These are phyloP conservation scores for Xylaria curta DNA, from an alignment of 495 filamentous ascomycete genomes.

Conservation along the genomic window DNA sequence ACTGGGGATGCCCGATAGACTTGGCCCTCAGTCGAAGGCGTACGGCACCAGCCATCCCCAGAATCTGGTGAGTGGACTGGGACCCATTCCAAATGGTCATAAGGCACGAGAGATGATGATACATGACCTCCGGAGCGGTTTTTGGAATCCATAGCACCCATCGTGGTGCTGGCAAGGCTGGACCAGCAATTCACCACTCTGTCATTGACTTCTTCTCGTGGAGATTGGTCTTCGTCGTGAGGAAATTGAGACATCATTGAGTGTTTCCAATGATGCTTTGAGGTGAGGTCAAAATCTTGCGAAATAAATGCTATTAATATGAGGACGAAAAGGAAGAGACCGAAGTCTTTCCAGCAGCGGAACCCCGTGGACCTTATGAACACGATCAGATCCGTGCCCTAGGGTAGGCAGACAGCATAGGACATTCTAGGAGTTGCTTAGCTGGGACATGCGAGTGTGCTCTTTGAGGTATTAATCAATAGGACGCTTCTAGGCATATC, in stretches of 20 bases:
- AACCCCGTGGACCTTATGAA: neutral
- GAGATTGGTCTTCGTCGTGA: neutral
- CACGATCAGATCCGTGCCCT: neutral
- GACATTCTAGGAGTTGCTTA: neutral
- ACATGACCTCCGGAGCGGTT: neutral
- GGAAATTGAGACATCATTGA: neutral
- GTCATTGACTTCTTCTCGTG: neutral
- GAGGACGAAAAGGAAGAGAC: neutral
- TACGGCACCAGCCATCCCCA: neutral
- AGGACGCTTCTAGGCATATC: neutral
- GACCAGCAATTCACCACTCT: neutral
- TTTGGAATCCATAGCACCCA: neutral
- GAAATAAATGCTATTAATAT: neutral
- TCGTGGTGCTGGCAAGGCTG: neutral
- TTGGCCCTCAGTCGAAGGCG: neutral
- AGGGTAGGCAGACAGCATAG: neutral
- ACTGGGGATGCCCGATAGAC: neutral
- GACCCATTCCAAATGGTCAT: constrained; percentile 1
- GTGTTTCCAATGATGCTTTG: neutral
- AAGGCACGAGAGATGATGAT: neutral
- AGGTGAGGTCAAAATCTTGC: neutral
- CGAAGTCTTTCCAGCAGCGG: neutral
- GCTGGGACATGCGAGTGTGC: neutral
- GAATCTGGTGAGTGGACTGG: neutral
- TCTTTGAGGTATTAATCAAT: neutral